Evolutionary conservation across 768 basidiomycete species (phyloP).

Genomic region (Tephrocybe sp.): DNA sequence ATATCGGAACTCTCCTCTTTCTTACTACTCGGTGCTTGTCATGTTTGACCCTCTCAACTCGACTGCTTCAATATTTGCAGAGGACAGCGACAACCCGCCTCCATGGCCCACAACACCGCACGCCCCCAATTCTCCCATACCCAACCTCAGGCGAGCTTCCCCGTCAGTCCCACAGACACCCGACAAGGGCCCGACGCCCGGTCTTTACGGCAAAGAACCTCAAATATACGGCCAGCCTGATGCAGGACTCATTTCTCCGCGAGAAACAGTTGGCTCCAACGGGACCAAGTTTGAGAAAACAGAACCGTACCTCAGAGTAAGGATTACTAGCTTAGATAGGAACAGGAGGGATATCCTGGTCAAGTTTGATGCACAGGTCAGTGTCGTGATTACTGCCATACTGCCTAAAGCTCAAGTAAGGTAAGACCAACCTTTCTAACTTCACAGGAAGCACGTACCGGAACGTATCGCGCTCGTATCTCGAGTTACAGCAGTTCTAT

Average conservation of each 20-base stretch:
- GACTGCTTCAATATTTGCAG: conserved; percentile 53
- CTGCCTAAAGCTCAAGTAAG: conserved; percentile 5
- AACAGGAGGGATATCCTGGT: conserved; percentile 94
- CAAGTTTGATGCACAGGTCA: conserved; percentile 92
- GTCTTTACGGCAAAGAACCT: conserved; percentile 75
- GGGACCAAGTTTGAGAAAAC: conserved; percentile 71
- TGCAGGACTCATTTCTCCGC: conserved; percentile 78
- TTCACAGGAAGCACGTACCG: conserved; percentile 88
- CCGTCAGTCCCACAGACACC: conserved; percentile 46
- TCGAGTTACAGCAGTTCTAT: conserved; percentile 93
- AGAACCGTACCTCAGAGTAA: conserved; percentile 85
- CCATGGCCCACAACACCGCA: conserved; percentile 87
- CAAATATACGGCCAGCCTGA: conserved; percentile 88
- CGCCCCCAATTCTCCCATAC: conserved; percentile 66
- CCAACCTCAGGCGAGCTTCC: conserved; percentile 65
- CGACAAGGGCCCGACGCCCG: conserved; percentile 52
- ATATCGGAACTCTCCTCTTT: not conserved
- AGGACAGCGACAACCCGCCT: conserved; percentile 47
- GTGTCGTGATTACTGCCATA: conserved; percentile 19
- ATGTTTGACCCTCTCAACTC: conserved; percentile 79
- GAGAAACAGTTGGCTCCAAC: conserved; percentile 61
- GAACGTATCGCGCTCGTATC: conserved; percentile 92
- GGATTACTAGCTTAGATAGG: conserved; percentile 89
- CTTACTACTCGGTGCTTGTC: conserved; percentile 6
- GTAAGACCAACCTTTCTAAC: conserved; percentile 89